Base-by-base conservation (phyloP, 768 basidiomycete genomes). In the Boletus barrowsii region DNA sequence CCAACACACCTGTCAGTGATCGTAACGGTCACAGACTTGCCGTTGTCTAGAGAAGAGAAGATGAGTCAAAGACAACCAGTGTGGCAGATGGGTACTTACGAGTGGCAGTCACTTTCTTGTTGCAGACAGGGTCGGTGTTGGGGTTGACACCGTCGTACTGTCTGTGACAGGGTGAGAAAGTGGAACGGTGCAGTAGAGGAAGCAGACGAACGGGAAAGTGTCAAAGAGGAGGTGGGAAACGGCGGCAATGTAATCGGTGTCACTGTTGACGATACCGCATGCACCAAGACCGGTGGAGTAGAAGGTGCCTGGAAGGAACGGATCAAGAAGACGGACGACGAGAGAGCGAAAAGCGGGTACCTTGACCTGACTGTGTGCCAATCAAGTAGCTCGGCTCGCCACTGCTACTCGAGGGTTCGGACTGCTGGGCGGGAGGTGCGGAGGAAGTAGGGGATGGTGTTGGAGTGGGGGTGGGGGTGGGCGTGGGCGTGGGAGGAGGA, bases 61-160 rank as follows among this genome's bases (percentile, higher is more conserved):
- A 37, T 69, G 1, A 68, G 59, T 5, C 11, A 52, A 51, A 9
- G n/a, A 14, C 1, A 4, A 30, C 2, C 10, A 8, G 17, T 13
- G 8, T 11, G 15, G 2, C 2, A 51, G 37, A 20, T 4, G 17
- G 3, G 6, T 6, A 71, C 77, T 68, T 71, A 87, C 88, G 88
- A 6, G 20, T 56, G 10, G 72, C 71, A 0, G 20, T 61, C 51
- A 87, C 71, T 50, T 71, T 59, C 62, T 70, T 76, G 60, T 72
- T 72, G 66, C 91, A 93, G 51, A 93, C 67, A 33, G 90, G 88
- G 73, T 93, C 91, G 51, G 58, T 63, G 69, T 92, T 93, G 26
- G 90, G 86, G 75, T 93, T 82, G 7, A 47, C 74, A 24, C 79
- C 78, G 17, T 69, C 48, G 65, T 83, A 86, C 10, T 76, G 79